A percentile compares a stretch with the other conserved stretches of the same genome.
These are phyloP conservation scores for Talaromyces sp. DNA, from an alignment of 2,329 filamentous ascomycete genomes.

Conservation along the genomic window DNA sequence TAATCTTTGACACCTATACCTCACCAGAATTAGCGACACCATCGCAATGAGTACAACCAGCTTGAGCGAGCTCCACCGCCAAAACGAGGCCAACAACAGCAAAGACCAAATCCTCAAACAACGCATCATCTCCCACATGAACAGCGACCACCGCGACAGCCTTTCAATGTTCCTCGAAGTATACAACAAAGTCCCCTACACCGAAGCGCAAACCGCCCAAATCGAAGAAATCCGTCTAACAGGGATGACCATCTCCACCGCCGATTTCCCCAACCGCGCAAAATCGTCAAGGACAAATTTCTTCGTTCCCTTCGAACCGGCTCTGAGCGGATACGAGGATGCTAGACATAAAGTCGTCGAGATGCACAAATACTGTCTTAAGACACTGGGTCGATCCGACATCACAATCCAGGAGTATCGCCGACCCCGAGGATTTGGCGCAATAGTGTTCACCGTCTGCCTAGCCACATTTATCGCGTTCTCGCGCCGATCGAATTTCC, in stretches of 20 bases:
- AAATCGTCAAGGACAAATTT: conserved; percentile 35
- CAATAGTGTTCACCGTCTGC: conserved; percentile 57
- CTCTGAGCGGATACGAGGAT: conserved; percentile 67
- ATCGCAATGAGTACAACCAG: neutral
- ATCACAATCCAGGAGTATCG: conserved; percentile 55
- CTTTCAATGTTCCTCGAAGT: conserved; percentile 76
- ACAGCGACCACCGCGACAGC: conserved; percentile 73
- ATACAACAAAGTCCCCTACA: conserved; percentile 60
- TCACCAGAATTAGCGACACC: neutral
- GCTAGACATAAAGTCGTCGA: conserved; percentile 68
- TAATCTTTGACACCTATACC: neutral
- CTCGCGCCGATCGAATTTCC: conserved; percentile 52
- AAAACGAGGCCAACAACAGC: conserved; percentile 13
- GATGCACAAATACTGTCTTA: conserved; percentile 64
- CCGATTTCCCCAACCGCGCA: conserved; percentile 30
- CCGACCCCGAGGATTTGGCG: conserved; percentile 53
- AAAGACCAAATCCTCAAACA: conserved; percentile 45
- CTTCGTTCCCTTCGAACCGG: conserved; percentile 66
- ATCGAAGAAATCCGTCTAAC: conserved; percentile 66
- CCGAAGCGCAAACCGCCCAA: conserved; percentile 56
- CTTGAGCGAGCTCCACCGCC: neutral
- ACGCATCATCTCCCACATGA: conserved; percentile 81
- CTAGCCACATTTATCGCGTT: conserved; percentile 56
- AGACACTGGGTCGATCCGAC: conserved; percentile 60
- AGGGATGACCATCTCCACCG: conserved; percentile 60